Evolutionary conservation across 177 flowering plant species (phyloP).

Genomic region (Telopea speciosissima): DNA sequence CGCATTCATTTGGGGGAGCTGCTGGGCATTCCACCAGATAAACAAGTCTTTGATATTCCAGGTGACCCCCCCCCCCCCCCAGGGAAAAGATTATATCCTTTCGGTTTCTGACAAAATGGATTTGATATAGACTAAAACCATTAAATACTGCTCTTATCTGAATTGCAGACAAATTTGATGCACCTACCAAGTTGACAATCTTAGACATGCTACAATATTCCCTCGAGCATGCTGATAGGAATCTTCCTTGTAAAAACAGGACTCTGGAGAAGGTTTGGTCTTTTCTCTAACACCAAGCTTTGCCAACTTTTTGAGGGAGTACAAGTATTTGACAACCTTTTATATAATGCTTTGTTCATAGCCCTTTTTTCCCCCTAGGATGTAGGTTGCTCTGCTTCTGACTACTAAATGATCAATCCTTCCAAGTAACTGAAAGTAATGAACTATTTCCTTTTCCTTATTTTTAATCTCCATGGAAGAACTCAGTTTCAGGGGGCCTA

Average conservation of each 20-base stretch:
- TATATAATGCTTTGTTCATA: background rate
- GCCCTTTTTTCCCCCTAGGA: background rate
- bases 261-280: slow-evolving; percentile 28
- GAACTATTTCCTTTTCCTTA: background rate
- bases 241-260: slow-evolving; percentile 39
- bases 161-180: slow-evolving; percentile 49
- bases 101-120: background rate
- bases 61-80: slow-evolving; percentile 48
- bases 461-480: background rate
- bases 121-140: background rate
- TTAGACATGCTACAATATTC: slow-evolving; percentile 53
- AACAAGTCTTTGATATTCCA: slow-evolving; percentile 83
- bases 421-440: background rate
- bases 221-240: slow-evolving; percentile 75
- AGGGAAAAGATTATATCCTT: background rate
- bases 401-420: background rate
- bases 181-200: slow-evolving; percentile 37
- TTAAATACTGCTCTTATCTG: slow-evolving; percentile 1
- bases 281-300: background rate
- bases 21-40: slow-evolving; percentile 62
- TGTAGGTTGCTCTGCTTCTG: background rate
- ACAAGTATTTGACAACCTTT: background rate
- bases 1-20: slow-evolving; percentile 63
- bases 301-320: background rate
- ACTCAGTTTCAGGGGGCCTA: background rate